phyloP scores from a whole-genome alignment of 1,139 yeast species.

The Pichia sp. region DNA sequence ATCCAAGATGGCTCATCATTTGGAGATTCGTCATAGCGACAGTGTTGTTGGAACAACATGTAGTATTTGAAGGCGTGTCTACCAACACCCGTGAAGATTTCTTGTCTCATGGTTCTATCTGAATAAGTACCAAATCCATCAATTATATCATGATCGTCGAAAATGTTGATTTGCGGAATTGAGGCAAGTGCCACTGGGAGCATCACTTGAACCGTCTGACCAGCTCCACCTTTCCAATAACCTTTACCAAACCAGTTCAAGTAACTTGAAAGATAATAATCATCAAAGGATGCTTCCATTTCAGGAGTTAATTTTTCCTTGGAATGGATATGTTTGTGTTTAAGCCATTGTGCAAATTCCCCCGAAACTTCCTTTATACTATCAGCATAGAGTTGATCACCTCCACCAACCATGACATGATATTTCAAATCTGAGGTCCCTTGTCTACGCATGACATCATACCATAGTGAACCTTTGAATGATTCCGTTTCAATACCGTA shows the following conservation, averaged over 20 bases:
- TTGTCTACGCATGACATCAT: slow-evolving; percentile 59
- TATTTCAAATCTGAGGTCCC: slow-evolving; percentile 53
- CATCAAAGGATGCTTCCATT: slow-evolving; percentile 47
- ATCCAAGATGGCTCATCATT: slow-evolving; percentile 55
- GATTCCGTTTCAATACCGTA: slow-evolving; percentile 53
- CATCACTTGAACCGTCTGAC: slow-evolving; percentile 56
- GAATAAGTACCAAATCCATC: slow-evolving; percentile 93
- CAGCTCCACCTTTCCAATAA: slow-evolving; percentile 65
- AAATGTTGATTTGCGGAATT: slow-evolving; percentile 79
- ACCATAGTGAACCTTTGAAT: slow-evolving; percentile 78
- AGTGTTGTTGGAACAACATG: slow-evolving; percentile 86
- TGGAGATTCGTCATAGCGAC: slow-evolving; percentile 32
- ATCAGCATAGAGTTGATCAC: slow-evolving; percentile 92
- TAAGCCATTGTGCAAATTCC: slow-evolving; percentile 56
- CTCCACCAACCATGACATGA: slow-evolving; percentile 97
- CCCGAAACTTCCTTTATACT: slow-evolving; percentile 57
- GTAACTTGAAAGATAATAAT: slow-evolving; percentile 67
- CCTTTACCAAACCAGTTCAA: slow-evolving; percentile 88
- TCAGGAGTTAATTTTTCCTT: slow-evolving; percentile 37
- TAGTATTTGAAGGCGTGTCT: slow-evolving; percentile 76
- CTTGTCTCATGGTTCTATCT: slow-evolving; percentile 64
- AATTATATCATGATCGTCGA: slow-evolving; percentile 88
- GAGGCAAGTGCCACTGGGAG: slow-evolving; percentile 72
- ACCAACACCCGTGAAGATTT: slow-evolving; percentile 66
- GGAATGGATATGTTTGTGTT: slow-evolving; percentile 37